These are phyloP conservation scores for Euptelea pleiosperma DNA, from an alignment of 164 flowering plant species.

Conservation along the genomic window DNA sequence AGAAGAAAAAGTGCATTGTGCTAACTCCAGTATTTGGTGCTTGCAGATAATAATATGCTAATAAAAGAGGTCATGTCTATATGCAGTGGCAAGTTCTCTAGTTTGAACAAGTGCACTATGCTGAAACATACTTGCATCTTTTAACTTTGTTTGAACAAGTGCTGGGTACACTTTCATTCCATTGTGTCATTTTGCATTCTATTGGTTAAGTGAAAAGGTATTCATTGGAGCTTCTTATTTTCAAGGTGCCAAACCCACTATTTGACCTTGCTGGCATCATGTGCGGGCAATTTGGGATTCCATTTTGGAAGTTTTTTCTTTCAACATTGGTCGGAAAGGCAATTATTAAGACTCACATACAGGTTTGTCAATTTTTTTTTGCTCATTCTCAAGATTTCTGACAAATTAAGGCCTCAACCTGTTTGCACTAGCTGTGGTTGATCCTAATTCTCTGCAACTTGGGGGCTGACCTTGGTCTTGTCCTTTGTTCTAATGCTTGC, in stretches of 20 bases:
- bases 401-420: neutral
- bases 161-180: no score
- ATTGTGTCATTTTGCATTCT: no score
- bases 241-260: conserved; percentile 96
- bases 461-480: no score
- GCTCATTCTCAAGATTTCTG: neutral
- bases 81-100: no score
- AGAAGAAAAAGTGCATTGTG: no score
- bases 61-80: no score
- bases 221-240: conserved; percentile 1
- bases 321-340: conserved; percentile 96
- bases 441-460: neutral
- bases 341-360: conserved; percentile 88
- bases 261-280: conserved; percentile 99
- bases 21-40: no score
- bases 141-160: no score
- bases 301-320: conserved; percentile 90
- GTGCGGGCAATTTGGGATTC: conserved; percentile 98
- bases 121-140: no score
- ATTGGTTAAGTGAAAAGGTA: conserved; percentile 1
- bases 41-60: no score
- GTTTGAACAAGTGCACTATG: no score
- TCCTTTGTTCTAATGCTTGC: neutral
- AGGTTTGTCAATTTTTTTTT: conserved; percentile 45
- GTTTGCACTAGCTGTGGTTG: neutral